phyloP scores from a whole-genome alignment of 1,284 basidiomycete species.

The Fomes fomentarius region DNA sequence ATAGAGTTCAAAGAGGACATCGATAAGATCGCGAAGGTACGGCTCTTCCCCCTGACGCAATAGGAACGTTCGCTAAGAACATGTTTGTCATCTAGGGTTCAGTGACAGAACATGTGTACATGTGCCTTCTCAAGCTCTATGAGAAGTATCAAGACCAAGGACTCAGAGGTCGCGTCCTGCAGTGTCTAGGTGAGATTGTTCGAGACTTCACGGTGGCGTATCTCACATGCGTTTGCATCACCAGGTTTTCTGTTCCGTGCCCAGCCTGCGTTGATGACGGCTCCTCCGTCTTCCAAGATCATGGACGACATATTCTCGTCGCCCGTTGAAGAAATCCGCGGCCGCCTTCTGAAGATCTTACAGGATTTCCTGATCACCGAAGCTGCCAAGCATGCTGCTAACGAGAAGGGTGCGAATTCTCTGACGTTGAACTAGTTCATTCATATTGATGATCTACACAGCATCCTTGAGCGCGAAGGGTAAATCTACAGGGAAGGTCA shows the following conservation, averaged over 20 bases:
- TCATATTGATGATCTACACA: neutral
- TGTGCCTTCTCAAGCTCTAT: constrained; percentile 72
- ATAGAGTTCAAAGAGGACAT: constrained; percentile 62
- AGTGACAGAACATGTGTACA: constrained; percentile 83
- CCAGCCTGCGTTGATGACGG: constrained; percentile 87
- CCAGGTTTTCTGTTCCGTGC: constrained; percentile 90
- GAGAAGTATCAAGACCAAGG: constrained; percentile 56
- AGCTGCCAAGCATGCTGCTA: constrained; percentile 70
- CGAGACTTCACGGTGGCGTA: too few species aligned
- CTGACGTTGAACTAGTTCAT: neutral
- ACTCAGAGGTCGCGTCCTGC: constrained; percentile 68
- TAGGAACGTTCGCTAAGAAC: constrained; percentile 6
- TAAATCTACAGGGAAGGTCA: constrained; percentile 58
- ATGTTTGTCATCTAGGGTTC: constrained; percentile 50
- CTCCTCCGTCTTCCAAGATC: constrained; percentile 75
- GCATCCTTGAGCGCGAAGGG: constrained; percentile 42
- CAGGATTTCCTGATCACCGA: constrained; percentile 89
- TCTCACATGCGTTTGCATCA: too few species aligned
- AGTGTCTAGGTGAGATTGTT: constrained; percentile 85
- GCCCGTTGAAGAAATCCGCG: constrained; percentile 69
- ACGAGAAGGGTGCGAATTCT: constrained; percentile 58
- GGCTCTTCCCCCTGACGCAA: neutral
- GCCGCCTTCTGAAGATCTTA: constrained; percentile 83
- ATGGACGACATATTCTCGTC: constrained; percentile 88
- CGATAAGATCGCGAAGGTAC: constrained; percentile 60